phyloP scores from a whole-genome alignment of 331 rosid genomes.

The Pyrus hybrid region DNA sequence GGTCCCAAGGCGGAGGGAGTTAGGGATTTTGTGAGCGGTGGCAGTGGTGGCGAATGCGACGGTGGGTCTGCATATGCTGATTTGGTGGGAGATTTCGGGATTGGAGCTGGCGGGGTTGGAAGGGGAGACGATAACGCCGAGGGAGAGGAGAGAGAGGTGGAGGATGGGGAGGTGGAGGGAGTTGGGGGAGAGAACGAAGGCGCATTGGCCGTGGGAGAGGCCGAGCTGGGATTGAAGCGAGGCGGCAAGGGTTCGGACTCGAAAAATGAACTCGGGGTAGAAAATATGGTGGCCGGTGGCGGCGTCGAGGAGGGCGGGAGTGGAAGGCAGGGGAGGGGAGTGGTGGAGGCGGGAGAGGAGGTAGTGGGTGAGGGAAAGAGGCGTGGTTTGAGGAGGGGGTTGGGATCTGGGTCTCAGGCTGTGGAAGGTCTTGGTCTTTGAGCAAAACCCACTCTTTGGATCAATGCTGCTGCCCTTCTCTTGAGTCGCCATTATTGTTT shows the following conservation, averaged over 20 bases:
- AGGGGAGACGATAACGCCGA: conserved; percentile 23
- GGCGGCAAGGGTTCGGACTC: conserved; percentile 10
- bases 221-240: neutral
- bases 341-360: conserved; percentile 14
- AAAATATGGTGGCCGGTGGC: neutral
- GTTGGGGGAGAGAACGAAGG: conserved; percentile 19
- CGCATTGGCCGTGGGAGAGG: neutral
- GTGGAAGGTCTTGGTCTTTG: conserved; percentile 2
- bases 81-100: conserved; percentile 19
- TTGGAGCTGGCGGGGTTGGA: conserved; percentile 17
- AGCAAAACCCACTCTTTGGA: too few relatives aligned
- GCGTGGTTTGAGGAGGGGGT: conserved; percentile 18
- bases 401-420: conserved; percentile 11
- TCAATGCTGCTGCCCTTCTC: neutral
- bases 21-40: conserved; percentile 3
- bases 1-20: neutral
- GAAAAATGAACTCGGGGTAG: conserved; percentile 16
- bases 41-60: conserved; percentile 24
- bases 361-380: conserved; percentile 18
- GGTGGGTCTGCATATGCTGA: conserved; percentile 12
- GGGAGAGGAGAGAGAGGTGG: conserved; percentile 18
- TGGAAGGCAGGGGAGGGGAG: neutral
- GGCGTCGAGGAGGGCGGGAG: conserved; percentile 17
- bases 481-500: neutral
- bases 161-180: conserved; percentile 19